A percentile compares a stretch with the other conserved stretches of the same genome.
Conservation (phyloP, 306 rosid genomes). For the Lablab purpureus region DNA sequence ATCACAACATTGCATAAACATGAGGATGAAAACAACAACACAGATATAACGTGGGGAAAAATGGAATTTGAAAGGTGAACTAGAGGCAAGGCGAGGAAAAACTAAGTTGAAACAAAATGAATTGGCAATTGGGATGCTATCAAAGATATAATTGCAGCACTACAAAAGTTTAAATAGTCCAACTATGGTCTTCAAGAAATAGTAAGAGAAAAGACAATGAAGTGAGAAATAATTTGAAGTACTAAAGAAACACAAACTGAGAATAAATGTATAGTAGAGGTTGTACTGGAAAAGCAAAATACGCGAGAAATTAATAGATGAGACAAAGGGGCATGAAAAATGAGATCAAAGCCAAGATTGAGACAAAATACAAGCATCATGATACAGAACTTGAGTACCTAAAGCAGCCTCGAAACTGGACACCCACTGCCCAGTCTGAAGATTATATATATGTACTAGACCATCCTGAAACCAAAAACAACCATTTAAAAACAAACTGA, state of each 20-base stretch:
- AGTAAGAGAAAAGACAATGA: neutral
- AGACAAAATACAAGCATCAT: slow-evolving; percentile 33
- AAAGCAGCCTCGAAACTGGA: slow-evolving; percentile 86
- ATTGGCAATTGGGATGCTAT: slow-evolving; percentile 29
- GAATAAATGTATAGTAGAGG: slow-evolving; percentile 16
- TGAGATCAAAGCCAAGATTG: slow-evolving; percentile 37
- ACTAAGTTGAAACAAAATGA: slow-evolving; percentile 26
- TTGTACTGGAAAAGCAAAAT: neutral
- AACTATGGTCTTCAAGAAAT: slow-evolving; percentile 18
- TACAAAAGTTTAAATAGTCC: slow-evolving; percentile 2
- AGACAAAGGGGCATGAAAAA: slow-evolving; percentile 21
- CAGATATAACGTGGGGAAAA: neutral
- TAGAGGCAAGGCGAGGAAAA: slow-evolving; percentile 12
- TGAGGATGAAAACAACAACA: neutral
- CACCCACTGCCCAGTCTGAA: slow-evolving; percentile 95
- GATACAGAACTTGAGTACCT: slow-evolving; percentile 60
- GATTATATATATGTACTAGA: slow-evolving; percentile 84
- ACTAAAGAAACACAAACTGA: slow-evolving; percentile 6
- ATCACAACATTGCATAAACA: slow-evolving; percentile 24
- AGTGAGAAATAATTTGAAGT: slow-evolving; percentile 18
- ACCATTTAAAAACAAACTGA: slow-evolving; percentile 5
- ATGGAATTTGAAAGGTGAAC: slow-evolving; percentile 26
- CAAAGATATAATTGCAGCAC: slow-evolving; percentile 22
- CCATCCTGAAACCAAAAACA: slow-evolving; percentile 73
- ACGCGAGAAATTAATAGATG: slow-evolving; percentile 29